These are phyloP conservation scores for Fusarium sp. DNA, from an alignment of 2,329 filamentous ascomycete genomes.

Conservation along the genomic window DNA sequence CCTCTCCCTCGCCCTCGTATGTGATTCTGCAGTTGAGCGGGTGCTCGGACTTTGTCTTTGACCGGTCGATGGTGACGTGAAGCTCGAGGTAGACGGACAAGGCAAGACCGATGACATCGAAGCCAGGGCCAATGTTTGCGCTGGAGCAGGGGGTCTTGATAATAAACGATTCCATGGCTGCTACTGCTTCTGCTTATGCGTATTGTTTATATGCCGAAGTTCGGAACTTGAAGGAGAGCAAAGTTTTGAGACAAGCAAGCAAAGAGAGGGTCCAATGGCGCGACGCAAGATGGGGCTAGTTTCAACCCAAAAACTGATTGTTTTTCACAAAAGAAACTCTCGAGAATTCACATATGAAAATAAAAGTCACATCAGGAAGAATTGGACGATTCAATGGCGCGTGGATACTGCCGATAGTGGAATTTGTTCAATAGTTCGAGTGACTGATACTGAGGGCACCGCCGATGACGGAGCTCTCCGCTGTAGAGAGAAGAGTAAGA, in stretches of 20 bases:
- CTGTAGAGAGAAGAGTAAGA: background rate
- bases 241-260: conserved; percentile 21
- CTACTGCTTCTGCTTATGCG: conserved; percentile 33
- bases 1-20: conserved; percentile 86
- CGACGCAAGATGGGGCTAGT: conserved; percentile 31
- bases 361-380: conserved; percentile 2
- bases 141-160: conserved; percentile 93
- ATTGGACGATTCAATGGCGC: conserved; percentile 5
- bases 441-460: conserved; percentile 6
- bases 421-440: conserved; percentile 15
- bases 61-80: conserved; percentile 78
- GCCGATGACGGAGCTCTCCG: conserved; percentile 40
- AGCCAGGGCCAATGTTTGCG: conserved; percentile 96
- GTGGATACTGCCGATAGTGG: conserved; percentile 14
- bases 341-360: background rate
- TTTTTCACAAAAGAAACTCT: conserved; percentile 9
- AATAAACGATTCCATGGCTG: conserved; percentile 69
- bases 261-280: conserved; percentile 34
- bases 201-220: conserved; percentile 34
- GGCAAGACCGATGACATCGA: conserved; percentile 96
- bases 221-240: conserved; percentile 11
- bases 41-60: conserved; percentile 63
- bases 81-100: conserved; percentile 95
- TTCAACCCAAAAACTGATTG: conserved; percentile 6
- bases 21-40: conserved; percentile 89